phyloP scores from a whole-genome alignment of 2,329 filamentous ascomycete species.

The Cercospora sesami region DNA sequence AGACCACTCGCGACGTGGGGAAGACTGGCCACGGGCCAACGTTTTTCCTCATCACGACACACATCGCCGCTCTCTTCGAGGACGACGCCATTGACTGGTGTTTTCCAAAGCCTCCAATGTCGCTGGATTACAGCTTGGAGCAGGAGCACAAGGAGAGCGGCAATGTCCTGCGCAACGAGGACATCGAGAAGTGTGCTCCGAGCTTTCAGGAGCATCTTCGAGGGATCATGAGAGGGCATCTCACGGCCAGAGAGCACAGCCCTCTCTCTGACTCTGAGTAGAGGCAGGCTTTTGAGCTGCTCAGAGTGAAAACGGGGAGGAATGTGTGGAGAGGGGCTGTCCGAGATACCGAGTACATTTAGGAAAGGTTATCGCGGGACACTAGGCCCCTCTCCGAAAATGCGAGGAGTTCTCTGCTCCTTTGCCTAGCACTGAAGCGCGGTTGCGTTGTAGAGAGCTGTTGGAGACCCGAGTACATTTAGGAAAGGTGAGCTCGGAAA shows the following conservation, averaged over 20 bases:
- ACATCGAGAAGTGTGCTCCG: background rate
- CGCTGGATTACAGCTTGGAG: background rate
- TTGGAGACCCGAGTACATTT: background rate
- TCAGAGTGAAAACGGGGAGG: background rate
- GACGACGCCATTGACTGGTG: background rate
- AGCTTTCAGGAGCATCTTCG: background rate
- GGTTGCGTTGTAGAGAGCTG: background rate
- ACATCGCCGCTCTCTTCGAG: constrained; percentile 1
- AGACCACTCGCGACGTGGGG: background rate
- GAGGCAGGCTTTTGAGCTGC: background rate
- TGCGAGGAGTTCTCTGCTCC: background rate
- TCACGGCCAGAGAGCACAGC: background rate
- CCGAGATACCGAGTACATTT: background rate
- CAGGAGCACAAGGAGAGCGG: background rate
- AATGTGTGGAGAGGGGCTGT: background rate
- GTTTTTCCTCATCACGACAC: constrained; percentile 1
- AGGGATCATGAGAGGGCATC: background rate
- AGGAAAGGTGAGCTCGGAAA: background rate
- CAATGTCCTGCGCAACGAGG: background rate
- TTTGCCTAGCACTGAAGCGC: background rate
- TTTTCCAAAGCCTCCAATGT: background rate
- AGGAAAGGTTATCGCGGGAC: background rate
- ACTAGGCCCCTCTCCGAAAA: background rate
- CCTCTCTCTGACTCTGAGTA: background rate
- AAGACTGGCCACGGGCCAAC: background rate